These are phyloP conservation scores for Aquilaria malaccensis DNA, from an alignment of 345 rosid species.

Conservation along the genomic window DNA sequence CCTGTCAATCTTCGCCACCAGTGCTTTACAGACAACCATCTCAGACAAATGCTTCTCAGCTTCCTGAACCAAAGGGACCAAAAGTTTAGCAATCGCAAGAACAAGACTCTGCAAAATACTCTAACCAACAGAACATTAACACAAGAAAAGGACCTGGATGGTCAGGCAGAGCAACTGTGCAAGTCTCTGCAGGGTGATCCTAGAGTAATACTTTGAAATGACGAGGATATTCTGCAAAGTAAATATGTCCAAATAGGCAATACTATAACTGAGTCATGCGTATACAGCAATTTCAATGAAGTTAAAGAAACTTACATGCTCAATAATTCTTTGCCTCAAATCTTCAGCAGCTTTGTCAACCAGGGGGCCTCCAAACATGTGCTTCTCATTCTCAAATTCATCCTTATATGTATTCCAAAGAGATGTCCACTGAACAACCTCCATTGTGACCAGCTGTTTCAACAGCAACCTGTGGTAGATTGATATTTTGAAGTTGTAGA, in stretches of 20 bases:
- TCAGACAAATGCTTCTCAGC: conserved; percentile 96
- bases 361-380: conserved; percentile 83
- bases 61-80: conserved; percentile 38
- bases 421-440: conserved; percentile 94
- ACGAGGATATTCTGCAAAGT: conserved; percentile 89
- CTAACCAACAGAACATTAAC: not conserved
- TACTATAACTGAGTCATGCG: conserved; percentile 3
- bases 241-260: not conserved
- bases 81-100: not conserved
- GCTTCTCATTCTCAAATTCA: conserved; percentile 82
- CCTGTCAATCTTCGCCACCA: conserved; percentile 91
- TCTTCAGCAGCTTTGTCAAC: conserved; percentile 94
- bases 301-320: conserved; percentile 53
- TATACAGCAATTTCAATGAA: not conserved
- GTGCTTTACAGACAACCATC: conserved; percentile 94
- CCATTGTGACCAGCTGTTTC: conserved; percentile 93
- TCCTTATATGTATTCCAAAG: conserved; percentile 80
- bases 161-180: conserved; percentile 86
- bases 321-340: conserved; percentile 83
- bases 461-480: conserved; percentile 49
- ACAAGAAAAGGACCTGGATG: conserved; percentile 39
- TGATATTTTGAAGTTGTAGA: not conserved
- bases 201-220: conserved; percentile 89
- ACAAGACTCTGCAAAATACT: no score
- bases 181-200: conserved; percentile 81